A percentile compares a stretch with the other conserved stretches of the same genome.
These are phyloP conservation scores for Aspergillus jensenii DNA, from an alignment of 2,329 filamentous ascomycete genomes.

Conservation along the genomic window DNA sequence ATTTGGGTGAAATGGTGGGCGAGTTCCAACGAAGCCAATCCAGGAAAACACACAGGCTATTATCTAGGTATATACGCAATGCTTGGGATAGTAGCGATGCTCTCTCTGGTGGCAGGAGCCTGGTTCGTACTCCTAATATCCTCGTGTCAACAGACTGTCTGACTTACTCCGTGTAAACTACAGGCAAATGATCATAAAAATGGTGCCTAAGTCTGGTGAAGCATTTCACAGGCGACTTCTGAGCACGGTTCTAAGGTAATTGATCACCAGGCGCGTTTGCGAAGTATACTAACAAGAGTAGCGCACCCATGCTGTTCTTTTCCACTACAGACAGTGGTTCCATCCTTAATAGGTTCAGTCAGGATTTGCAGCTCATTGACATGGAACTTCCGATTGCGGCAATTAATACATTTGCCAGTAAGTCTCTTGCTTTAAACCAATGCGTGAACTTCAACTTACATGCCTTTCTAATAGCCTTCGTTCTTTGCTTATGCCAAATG, in stretches of 20 bases:
- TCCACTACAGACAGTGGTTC: slow-evolving; percentile 42
- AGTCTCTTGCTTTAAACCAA: neutral
- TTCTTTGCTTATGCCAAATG: slow-evolving; percentile 46
- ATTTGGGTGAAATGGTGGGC: slow-evolving; percentile 47
- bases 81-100: slow-evolving; percentile 38
- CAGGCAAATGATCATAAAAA: slow-evolving; percentile 52
- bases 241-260: slow-evolving; percentile 48
- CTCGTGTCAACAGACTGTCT: neutral
- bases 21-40: slow-evolving; percentile 34
- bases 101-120: slow-evolving; percentile 36
- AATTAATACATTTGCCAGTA: slow-evolving; percentile 41
- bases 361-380: slow-evolving; percentile 46
- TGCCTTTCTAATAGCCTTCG: slow-evolving; percentile 13
- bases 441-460: neutral
- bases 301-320: slow-evolving; percentile 45
- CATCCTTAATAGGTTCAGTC: slow-evolving; percentile 46
- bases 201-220: slow-evolving; percentile 55
- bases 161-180: slow-evolving; percentile 1
- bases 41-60: slow-evolving; percentile 34
- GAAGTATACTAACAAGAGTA: slow-evolving; percentile 18
- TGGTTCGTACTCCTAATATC: slow-evolving; percentile 26
- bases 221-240: slow-evolving; percentile 51
- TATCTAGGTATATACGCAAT: slow-evolving; percentile 43
- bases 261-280: slow-evolving; percentile 13
- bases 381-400: slow-evolving; percentile 44